These are phyloP conservation scores for Mortierella sp. DNA, from an alignment of 371 early-diverging fungal species.

Conservation along the genomic window DNA sequence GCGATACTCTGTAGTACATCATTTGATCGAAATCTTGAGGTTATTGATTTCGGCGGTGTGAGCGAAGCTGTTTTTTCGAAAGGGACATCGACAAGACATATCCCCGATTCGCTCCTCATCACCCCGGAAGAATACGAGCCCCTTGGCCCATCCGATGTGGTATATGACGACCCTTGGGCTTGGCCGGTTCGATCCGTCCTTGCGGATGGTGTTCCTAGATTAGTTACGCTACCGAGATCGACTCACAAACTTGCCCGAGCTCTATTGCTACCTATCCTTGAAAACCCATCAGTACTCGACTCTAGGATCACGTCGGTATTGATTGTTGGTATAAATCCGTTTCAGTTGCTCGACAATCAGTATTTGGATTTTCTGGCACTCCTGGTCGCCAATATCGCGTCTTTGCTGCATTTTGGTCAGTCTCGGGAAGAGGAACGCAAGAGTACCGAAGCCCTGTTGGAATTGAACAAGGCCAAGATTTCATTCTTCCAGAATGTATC, in stretches of 20 bases:
- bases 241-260: slow-evolving; percentile 50
- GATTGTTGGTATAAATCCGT: slow-evolving; percentile 56
- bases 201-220: slow-evolving; percentile 34
- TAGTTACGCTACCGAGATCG: slow-evolving; percentile 48
- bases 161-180: slow-evolving; percentile 43
- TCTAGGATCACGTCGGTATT: slow-evolving; percentile 44
- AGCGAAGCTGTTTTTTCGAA: slow-evolving; percentile 47
- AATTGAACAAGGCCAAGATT: slow-evolving; percentile 59
- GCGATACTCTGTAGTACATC: slow-evolving; percentile 54
- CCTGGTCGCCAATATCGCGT: slow-evolving; percentile 47
- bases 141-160: slow-evolving; percentile 18
- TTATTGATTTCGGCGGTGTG: slow-evolving; percentile 20
- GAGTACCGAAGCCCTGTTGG: slow-evolving; percentile 51
- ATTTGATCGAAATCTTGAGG: slow-evolving; percentile 46
- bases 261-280: slow-evolving; percentile 47
- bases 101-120: slow-evolving; percentile 55
- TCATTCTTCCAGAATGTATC: slow-evolving; percentile 59
- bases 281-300: slow-evolving; percentile 39
- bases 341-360: slow-evolving; percentile 44
- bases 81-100: slow-evolving; percentile 38
- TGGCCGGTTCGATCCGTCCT: slow-evolving; percentile 56
- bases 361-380: slow-evolving; percentile 58
- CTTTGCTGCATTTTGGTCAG: slow-evolving; percentile 43
- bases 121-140: slow-evolving; percentile 55
- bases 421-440: slow-evolving; percentile 58